phyloP scores from a whole-genome alignment of 148 eudicot species.

The Dysphania ambrosioides region DNA sequence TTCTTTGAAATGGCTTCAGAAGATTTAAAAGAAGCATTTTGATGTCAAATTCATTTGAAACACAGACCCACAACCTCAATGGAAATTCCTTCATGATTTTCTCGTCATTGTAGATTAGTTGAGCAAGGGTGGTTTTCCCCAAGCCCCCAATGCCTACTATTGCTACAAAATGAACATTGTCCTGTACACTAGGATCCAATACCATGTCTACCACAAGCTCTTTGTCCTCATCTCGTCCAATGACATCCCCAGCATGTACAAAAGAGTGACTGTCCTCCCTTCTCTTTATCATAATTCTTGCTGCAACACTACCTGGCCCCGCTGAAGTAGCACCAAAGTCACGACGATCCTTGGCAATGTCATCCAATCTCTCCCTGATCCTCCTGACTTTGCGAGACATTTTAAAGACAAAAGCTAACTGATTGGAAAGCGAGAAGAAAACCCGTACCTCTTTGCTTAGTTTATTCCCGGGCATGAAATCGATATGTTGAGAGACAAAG shows the following conservation, averaged over 20 bases:
- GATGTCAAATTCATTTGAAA: neutral
- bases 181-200: neutral
- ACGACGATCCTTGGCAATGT: neutral
- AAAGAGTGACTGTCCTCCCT: neutral
- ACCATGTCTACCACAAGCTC: neutral
- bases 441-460: neutral
- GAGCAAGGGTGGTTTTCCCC: slow-evolving; percentile 1
- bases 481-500: neutral
- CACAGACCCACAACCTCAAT: neutral
- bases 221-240: neutral
- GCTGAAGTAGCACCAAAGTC: neutral
- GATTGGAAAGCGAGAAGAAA: neutral
- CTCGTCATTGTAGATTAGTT: neutral
- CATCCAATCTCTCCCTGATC: neutral
- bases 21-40: neutral
- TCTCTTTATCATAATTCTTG: neutral
- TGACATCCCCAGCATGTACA: neutral
- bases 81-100: neutral
- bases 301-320: neutral
- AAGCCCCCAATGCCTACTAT: neutral
- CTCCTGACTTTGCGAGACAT: neutral
- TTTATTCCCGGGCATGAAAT: neutral
- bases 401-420: neutral
- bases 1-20: too few relatives aligned
- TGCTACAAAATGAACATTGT: neutral